These are phyloP conservation scores for Zymoseptoria pseudotritici DNA, from an alignment of 2,329 filamentous ascomycete species.

Conservation along the genomic window DNA sequence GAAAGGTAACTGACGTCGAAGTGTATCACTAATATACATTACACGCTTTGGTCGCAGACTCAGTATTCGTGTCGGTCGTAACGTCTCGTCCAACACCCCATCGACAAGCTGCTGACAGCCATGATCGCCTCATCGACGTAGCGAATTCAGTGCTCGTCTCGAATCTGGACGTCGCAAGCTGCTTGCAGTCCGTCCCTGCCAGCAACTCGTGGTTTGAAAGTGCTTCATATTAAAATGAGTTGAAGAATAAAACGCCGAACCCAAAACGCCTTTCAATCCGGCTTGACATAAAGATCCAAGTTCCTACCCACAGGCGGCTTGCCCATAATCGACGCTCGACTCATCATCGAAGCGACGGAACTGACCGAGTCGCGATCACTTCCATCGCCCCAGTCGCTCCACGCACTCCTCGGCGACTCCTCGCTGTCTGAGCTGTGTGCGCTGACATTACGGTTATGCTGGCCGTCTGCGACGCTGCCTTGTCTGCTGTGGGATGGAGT, in stretches of 20 bases:
- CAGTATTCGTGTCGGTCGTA: neutral
- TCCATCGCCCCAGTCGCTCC: neutral
- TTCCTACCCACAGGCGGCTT: neutral
- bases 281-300: neutral
- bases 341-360: neutral
- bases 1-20: neutral
- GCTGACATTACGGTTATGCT: neutral
- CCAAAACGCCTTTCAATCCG: neutral
- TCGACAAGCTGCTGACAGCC: neutral
- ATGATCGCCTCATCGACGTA: neutral
- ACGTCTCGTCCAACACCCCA: neutral
- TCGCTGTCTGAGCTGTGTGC: neutral
- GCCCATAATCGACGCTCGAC: slow-evolving; percentile 25
- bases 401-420: neutral
- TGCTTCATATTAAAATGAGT: neutral
- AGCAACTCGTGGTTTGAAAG: neutral
- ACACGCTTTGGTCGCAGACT: neutral
- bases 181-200: neutral
- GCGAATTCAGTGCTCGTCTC: neutral
- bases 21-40: neutral
- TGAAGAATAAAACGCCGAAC: neutral
- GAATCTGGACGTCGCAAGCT: neutral
- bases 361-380: neutral
- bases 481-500: neutral
- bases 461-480: neutral